Evolutionary conservation across 768 basidiomycete genomes (phyloP).

Genomic region (Russula ochroleuca): DNA sequence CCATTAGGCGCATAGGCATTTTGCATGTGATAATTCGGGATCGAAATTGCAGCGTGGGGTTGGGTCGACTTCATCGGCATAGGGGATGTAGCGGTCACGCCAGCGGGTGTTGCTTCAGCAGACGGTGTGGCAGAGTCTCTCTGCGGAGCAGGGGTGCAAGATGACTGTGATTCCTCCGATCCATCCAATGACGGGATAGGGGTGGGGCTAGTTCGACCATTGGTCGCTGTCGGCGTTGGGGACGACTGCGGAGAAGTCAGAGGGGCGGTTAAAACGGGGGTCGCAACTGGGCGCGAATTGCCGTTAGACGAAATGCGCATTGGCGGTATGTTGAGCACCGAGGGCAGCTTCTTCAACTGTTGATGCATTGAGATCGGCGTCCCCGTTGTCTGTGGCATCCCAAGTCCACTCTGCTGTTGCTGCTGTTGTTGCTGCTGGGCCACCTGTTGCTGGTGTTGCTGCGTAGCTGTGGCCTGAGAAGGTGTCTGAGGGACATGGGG

Average conservation of each 20-base stretch:
- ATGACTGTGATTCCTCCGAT: slow-evolving; percentile 28
- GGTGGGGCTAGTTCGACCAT: slow-evolving; percentile 17
- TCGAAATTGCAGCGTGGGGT: slow-evolving; percentile 36
- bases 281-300: slow-evolving; percentile 47
- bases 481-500: slow-evolving; percentile 21
- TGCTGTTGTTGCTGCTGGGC: slow-evolving; percentile 18
- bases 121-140: slow-evolving; percentile 16
- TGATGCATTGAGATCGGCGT: slow-evolving; percentile 57
- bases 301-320: slow-evolving; percentile 60
- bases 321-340: slow-evolving; percentile 49
- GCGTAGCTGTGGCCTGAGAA: slow-evolving; percentile 24
- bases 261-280: slow-evolving; percentile 39
- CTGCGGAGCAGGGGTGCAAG: slow-evolving; percentile 17
- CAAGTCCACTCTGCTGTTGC: slow-evolving; percentile 19
- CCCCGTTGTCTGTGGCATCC: slow-evolving; percentile 37
- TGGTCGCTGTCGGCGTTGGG: slow-evolving; percentile 23
- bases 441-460: slow-evolving; percentile 23
- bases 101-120: slow-evolving; percentile 8
- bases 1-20: slow-evolving; percentile 43
- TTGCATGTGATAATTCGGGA: slow-evolving; percentile 41
- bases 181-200: slow-evolving; percentile 18
- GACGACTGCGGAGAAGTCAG: slow-evolving; percentile 27
- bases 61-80: slow-evolving; percentile 48
- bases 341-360: slow-evolving; percentile 57
- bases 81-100: slow-evolving; percentile 35